Percentiles rank a stretch among this genome's conserved stretches.
These are phyloP conservation scores for Salix koriyanagi DNA, from an alignment of 345 rosid genomes.

Conservation along the genomic window DNA sequence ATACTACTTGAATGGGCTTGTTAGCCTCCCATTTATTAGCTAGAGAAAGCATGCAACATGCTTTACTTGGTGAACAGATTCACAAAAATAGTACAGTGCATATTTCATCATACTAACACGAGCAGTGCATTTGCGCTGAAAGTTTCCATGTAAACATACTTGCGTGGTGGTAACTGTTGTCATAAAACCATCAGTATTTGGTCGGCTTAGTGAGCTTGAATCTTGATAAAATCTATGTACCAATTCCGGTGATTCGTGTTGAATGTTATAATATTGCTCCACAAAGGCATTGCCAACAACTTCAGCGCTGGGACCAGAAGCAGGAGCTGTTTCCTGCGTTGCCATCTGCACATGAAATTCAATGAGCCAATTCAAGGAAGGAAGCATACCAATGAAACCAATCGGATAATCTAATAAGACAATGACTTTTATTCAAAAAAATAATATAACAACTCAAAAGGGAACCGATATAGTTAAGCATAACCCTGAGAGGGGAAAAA, in stretches of 20 bases:
- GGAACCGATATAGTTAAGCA: neutral
- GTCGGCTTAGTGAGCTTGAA: slow-evolving; percentile 47
- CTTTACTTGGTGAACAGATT: too few species aligned
- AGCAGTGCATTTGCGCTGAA: neutral
- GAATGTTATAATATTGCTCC: slow-evolving; percentile 45
- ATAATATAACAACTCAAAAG: neutral
- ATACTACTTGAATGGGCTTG: neutral
- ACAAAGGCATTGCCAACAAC: slow-evolving; percentile 61
- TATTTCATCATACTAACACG: neutral
- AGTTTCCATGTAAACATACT: slow-evolving; percentile 35
- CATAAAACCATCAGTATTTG: slow-evolving; percentile 44
- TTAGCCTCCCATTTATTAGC: neutral
- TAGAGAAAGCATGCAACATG: neutral
- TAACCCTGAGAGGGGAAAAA: neutral
- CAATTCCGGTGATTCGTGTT: slow-evolving; percentile 33
- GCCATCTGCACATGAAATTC: slow-evolving; percentile 44
- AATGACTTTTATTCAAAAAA: too few species aligned
- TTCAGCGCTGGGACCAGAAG: slow-evolving; percentile 30
- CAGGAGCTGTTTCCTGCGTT: slow-evolving; percentile 48
- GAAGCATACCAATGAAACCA: neutral
- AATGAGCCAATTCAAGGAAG: neutral
- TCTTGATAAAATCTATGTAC: slow-evolving; percentile 62
- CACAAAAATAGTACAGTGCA: neutral
- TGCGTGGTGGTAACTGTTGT: slow-evolving; percentile 41
- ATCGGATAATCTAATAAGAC: neutral